A percentile compares a stretch with the other conserved stretches of the same genome.
These are phyloP conservation scores for Inga laurina DNA, from an alignment of 306 rosid genomes.

Conservation along the genomic window DNA sequence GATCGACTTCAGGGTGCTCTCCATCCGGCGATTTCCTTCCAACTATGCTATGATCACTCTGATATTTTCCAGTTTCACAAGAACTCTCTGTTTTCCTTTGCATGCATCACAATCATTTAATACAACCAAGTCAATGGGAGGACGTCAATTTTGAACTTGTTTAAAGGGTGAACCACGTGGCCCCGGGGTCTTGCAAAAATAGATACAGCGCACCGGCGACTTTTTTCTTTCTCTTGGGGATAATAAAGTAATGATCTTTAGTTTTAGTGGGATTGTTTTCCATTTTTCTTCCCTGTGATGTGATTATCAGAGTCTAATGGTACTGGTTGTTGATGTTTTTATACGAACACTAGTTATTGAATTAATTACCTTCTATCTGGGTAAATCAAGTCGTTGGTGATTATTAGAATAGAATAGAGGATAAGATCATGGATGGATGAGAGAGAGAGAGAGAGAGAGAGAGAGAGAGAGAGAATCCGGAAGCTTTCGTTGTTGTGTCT, in stretches of 20 bases:
- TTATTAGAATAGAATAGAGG: background rate
- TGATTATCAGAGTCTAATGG: background rate
- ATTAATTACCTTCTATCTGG: background rate
- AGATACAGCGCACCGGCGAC: background rate
- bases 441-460: background rate
- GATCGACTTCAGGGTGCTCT: constrained; percentile 57
- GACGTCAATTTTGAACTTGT: background rate
- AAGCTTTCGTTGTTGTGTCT: background rate
- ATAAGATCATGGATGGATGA: background rate
- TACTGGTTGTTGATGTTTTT: background rate
- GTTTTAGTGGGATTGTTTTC: background rate
- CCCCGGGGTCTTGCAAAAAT: background rate
- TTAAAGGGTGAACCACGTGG: background rate
- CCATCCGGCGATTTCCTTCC: constrained; percentile 41
- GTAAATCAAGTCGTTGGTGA: background rate
- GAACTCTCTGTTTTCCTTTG: background rate
- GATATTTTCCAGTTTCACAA: constrained; percentile 10
- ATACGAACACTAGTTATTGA: background rate
- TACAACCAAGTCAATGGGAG: constrained; percentile 20
- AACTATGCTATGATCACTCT: background rate
- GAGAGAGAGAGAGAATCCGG: background rate
- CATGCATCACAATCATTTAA: background rate
- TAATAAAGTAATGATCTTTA: background rate
- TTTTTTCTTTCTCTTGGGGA: no score
- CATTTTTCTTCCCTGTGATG: background rate